phyloP scores from a whole-genome alignment of 2,329 filamentous ascomycete species.

The Pyricularia pennisetigena region DNA sequence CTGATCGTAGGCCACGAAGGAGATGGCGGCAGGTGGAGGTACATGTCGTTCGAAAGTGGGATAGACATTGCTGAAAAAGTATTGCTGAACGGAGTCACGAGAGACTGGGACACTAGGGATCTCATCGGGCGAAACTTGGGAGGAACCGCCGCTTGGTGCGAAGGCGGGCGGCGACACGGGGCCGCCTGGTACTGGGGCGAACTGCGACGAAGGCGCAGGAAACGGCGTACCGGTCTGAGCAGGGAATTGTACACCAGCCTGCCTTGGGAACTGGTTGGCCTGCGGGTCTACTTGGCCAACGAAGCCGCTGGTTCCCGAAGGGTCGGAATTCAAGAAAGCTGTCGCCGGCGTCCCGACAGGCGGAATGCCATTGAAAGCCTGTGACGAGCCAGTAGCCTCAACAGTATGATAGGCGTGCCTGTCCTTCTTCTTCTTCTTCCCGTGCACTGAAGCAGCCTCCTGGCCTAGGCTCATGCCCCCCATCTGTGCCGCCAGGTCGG shows the following conservation, averaged over 20 bases:
- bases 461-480: conserved; percentile 60
- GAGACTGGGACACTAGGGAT: conserved; percentile 84
- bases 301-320: conserved; percentile 32
- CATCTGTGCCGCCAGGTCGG: conserved; percentile 61
- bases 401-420: conserved; percentile 86
- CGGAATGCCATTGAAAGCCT: conserved; percentile 60
- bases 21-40: conserved; percentile 77
- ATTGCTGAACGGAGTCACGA: conserved; percentile 70
- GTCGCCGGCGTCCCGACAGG: conserved; percentile 43
- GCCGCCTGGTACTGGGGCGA: conserved; percentile 30
- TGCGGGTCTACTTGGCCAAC: conserved; percentile 32
- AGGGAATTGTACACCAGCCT: conserved; percentile 41
- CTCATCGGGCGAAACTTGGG: conserved; percentile 79
- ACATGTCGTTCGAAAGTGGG: conserved; percentile 92
- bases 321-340: conserved; percentile 48
- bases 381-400: conserved; percentile 59
- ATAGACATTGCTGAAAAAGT: conserved; percentile 82
- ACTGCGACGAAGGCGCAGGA: conserved; percentile 26
- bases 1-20: conserved; percentile 91
- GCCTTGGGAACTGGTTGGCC: conserved; percentile 52
- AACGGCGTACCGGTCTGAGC: conserved; percentile 39
- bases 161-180: conserved; percentile 20
- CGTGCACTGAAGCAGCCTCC: conserved; percentile 33
- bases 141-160: conserved; percentile 54
- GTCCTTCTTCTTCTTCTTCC: conserved; percentile 76